Percentiles rank a stretch among this genome's conserved stretches.
phyloP scores from a whole-genome alignment of 352 stramenopile species.

The Aphanomyces euteiches region DNA sequence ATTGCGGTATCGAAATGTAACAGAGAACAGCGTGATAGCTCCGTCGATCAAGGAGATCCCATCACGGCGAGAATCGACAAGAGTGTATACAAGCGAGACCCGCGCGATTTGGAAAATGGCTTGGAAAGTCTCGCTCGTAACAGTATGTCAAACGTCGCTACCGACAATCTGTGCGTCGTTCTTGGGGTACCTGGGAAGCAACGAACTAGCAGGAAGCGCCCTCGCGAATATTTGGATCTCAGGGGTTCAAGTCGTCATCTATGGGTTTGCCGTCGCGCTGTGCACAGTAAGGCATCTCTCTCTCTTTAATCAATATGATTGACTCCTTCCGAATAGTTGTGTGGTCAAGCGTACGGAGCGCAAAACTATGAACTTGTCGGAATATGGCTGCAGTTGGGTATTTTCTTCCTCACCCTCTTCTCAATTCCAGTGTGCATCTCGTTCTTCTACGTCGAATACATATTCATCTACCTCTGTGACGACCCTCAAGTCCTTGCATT shows the following conservation, averaged over 20 bases:
- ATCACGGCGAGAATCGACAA: not conserved
- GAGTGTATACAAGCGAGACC: conserved; percentile 51
- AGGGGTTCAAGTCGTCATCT: conserved; percentile 76
- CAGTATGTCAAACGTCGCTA: conserved; percentile 73
- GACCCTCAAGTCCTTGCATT: conserved; percentile 57
- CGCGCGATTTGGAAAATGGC: conserved; percentile 75
- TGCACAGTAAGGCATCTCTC: conserved; percentile 40
- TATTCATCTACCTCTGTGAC: conserved; percentile 64
- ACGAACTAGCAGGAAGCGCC: conserved; percentile 63
- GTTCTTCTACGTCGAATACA: conserved; percentile 76
- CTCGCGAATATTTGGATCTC: conserved; percentile 77
- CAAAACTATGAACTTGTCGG: conserved; percentile 74
- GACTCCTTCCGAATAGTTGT: conserved; percentile 36
- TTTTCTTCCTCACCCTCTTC: conserved; percentile 64
- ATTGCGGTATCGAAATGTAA: conserved; percentile 5
- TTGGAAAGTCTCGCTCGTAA: conserved; percentile 79
- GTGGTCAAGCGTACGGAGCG: conserved; percentile 71
- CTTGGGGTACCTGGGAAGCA: conserved; percentile 66
- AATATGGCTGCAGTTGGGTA: conserved; percentile 72
- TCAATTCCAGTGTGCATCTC: conserved; percentile 71
- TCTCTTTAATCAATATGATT: not conserved
- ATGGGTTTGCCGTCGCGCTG: conserved; percentile 71
- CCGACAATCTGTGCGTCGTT: conserved; percentile 78
- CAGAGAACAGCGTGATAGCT: conserved; percentile 19
- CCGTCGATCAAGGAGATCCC: conserved; percentile 7